Base-by-base conservation (phyloP, 2,329 filamentous ascomycete genomes). In the Xylariaceae sp. region DNA sequence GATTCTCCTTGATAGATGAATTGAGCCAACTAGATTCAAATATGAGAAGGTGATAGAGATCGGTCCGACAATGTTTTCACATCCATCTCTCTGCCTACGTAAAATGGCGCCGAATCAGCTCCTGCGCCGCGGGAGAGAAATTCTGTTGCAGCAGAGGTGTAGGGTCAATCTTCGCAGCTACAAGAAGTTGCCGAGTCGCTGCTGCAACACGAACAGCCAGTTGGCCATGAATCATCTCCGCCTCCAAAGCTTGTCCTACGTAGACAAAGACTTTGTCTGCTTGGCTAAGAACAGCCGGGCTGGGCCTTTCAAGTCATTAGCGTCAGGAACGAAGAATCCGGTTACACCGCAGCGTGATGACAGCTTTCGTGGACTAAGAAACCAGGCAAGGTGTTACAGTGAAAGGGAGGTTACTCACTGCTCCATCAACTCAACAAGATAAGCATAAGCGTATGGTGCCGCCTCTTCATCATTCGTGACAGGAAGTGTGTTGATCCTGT, bases 381-480 rank as follows among this genome's bases (percentile, higher is more conserved):
- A 24, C 0, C 9, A 8, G 16, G 27, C 4, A 2, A n/a, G 11
- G 15, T 18, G 8, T 4, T 18, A 32, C 8, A 2, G 9, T 9
- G 16, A 29, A 15, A 4, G 29, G 32, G 21, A 36, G 9, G 36
- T 18, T 40, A 87, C 92, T 83, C 85, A 97, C 94, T 95, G 89
- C 63, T 95, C 89, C 70, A 97, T 97, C 59, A 99, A 75, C 70
- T 96, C 88, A 10, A 90, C 87, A 53, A 99, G 78, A 75, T 96
- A 99, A 37, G 87, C 87, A 70, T 99, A 99, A 1, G 92, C 92
- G 72, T 95, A 97, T 11, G 94, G 94, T 16, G 94, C 94, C 3
- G 94, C 94, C 76, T 99, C 94, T 72, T 99, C 94, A 62, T 99
- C 94, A 67, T 96, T 97, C 13, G 87, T 86, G 46, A 99, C 88